Base-by-base conservation (phyloP, 108 stramenopile species). In the Pseudonitzschia multistriata region DNA sequence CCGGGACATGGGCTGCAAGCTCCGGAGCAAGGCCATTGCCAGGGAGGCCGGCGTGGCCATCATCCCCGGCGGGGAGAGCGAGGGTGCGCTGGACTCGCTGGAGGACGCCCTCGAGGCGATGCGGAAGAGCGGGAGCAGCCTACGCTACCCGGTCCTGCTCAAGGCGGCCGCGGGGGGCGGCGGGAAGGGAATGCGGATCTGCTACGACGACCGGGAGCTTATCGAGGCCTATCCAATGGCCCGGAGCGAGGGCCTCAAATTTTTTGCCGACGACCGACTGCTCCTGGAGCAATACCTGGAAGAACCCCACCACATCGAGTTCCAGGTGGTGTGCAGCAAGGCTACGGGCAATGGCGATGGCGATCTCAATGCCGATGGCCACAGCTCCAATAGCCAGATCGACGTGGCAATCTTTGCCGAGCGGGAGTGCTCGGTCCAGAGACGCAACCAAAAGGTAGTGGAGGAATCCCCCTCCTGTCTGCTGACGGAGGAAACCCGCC, bases 361-460 rank as follows among this genome's bases (percentile, higher is more conserved):
- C 14, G 71, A 39, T 10, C 7, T 74, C 2, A 72, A 73, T 42
- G 91, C 79, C n/a, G n/a, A n/a, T n/a, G n/a, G n/a, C n/a, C n/a
- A n/a, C n/a, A 64, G 25, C 33, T 66, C 3, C 56, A 74, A 59
- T 60, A 66, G 33, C 65, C 65, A 30, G 66, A 17, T 45, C 5
- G 42, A 59, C 35, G 57, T 59, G 14, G 95, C 97, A 7, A 92
- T 97, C 69, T 45, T 89, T 99, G 31, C 86, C 73, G 98, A 98
- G 76, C 79, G 98, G 14, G 98, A 99, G 79, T 99, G 98, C 82
- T 90, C 88, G 36, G 85, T 98, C n/a, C 98, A 99, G 79, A 83
- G 96, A 49, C 84, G 98, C 34, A 96, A 97, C 73, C 98, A 99
- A 81, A 99, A 99, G 71, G 88, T 99, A 42, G 81, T 99, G 28